A percentile compares a stretch with the other conserved stretches of the same genome.
phyloP scores from a whole-genome alignment of 352 stramenopile genomes.

The Pythium sukuiense region DNA sequence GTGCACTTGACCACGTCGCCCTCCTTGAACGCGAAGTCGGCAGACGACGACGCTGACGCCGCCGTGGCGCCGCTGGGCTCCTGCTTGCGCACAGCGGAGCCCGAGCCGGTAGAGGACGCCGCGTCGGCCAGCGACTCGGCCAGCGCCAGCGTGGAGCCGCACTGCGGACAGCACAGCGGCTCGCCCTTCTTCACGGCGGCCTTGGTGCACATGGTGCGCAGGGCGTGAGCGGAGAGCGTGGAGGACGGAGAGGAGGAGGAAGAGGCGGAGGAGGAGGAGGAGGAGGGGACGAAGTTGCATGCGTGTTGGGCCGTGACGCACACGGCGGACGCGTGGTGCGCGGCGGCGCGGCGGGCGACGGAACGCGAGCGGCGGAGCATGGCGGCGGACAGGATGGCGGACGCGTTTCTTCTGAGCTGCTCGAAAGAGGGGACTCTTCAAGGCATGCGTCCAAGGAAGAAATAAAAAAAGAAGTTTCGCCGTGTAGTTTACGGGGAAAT shows the following conservation, averaged over 20 bases:
- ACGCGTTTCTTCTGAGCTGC: background rate
- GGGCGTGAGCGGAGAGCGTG: background rate
- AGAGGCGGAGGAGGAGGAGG: background rate
- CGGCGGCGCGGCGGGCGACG: conserved; percentile 12
- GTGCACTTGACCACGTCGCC: conserved; percentile 78
- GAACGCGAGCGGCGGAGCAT: conserved; percentile 22
- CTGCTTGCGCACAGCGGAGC: conserved; percentile 12
- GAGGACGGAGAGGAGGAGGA: background rate
- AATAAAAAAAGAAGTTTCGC: conserved; percentile 7
- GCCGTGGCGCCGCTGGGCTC: conserved; percentile 4
- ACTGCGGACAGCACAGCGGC: conserved; percentile 66
- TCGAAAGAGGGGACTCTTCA: conserved; percentile 4
- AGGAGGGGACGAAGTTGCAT: background rate
- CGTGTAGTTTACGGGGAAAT: background rate
- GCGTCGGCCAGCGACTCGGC: conserved; percentile 35
- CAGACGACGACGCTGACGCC: background rate
- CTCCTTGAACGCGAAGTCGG: conserved; percentile 55
- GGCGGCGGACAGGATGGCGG: background rate
- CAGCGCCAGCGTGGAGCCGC: conserved; percentile 52
- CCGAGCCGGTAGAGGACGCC: conserved; percentile 7
- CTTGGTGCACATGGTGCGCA: conserved; percentile 2
- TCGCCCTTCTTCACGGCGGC: conserved; percentile 18
- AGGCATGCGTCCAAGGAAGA: conserved; percentile 1
- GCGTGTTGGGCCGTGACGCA: background rate
- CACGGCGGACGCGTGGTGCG: background rate